These are phyloP conservation scores for Hansenula anomala DNA, from an alignment of 1,139 yeast genomes.

Conservation along the genomic window DNA sequence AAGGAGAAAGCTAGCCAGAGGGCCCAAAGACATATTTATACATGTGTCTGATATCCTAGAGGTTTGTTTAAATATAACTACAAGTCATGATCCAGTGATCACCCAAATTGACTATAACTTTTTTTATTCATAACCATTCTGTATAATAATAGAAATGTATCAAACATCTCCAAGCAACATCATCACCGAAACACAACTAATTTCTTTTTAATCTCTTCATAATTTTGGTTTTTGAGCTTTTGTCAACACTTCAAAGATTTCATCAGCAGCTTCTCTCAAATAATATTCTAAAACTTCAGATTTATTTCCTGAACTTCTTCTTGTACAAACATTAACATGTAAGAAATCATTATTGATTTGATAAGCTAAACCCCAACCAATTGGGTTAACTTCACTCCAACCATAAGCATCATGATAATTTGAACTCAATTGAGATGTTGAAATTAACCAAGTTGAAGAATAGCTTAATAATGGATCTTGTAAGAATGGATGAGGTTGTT, in stretches of 20 bases:
- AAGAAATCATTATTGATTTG: slow-evolving; percentile 84
- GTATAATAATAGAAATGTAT: no score
- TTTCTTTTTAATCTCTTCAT: background rate
- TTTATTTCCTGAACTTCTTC: slow-evolving; percentile 61
- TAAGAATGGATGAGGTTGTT: slow-evolving; percentile 66
- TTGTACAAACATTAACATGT: slow-evolving; percentile 81
- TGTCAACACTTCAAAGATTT: slow-evolving; percentile 61
- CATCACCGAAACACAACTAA: no score
- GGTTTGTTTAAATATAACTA: no score
- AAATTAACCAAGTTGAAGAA: slow-evolving; percentile 80
- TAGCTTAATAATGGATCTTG: slow-evolving; percentile 71
- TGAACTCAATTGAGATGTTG: slow-evolving; percentile 87
- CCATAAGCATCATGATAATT: slow-evolving; percentile 93
- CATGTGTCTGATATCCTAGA: no score
- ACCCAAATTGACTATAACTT: no score
- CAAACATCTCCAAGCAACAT: no score
- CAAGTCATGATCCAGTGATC: no score
- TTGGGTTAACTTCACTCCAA: slow-evolving; percentile 92
- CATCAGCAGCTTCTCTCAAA: slow-evolving; percentile 76
- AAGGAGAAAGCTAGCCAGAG: no score
- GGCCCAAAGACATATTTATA: no score
- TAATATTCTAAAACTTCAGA: slow-evolving; percentile 65
- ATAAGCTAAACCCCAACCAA: slow-evolving; percentile 92
- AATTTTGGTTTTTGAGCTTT: slow-evolving; percentile 9
- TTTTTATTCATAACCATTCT: no score